A percentile compares a stretch with the other conserved stretches of the same genome.
These are phyloP conservation scores for Alternaria viburni DNA, from an alignment of 2,329 filamentous ascomycete species.

Conservation along the genomic window DNA sequence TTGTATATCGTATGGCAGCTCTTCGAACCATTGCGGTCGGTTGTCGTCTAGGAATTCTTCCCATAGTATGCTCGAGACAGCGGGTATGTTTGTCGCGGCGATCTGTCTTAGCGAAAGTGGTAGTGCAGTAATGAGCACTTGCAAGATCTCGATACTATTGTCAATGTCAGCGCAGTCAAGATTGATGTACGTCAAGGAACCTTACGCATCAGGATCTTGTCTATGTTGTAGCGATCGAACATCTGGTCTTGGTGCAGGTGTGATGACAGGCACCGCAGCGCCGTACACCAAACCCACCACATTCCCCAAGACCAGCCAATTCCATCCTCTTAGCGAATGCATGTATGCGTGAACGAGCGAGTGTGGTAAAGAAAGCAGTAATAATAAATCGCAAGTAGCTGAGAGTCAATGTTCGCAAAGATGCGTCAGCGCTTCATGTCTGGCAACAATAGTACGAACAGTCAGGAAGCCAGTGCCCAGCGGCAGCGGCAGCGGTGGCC, in stretches of 20 bases:
- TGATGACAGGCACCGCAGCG: conserved; percentile 31
- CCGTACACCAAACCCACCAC: conserved; percentile 17
- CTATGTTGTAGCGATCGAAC: conserved; percentile 21
- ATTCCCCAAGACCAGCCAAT: conserved; percentile 17
- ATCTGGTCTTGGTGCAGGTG: conserved; percentile 31
- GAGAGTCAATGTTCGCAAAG: conserved; percentile 2
- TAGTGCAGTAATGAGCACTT: conserved; percentile 44
- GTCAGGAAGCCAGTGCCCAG: conserved; percentile 1
- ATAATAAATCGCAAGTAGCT: conserved; percentile 8
- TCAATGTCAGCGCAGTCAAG: conserved; percentile 9
- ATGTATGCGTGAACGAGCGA: conserved; percentile 29
- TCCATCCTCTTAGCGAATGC: conserved; percentile 32
- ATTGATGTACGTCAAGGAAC: background rate
- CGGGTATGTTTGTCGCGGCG: conserved; percentile 45
- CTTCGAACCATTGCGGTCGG: conserved; percentile 42
- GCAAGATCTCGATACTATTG: conserved; percentile 40
- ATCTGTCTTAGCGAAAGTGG: conserved; percentile 43
- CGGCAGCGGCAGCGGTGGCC: conserved; percentile 12
- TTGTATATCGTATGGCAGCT: conserved; percentile 42
- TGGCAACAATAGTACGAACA: conserved; percentile 1
- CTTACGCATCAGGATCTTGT: conserved; percentile 43
- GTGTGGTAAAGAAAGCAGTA: conserved; percentile 8
- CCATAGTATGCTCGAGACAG: conserved; percentile 44
- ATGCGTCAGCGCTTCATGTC: conserved; percentile 25
- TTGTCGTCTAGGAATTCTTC: conserved; percentile 43